Evolutionary conservation across 176 grass and related monocot species (phyloP).

Genomic region (Bonia amplexicaulis): DNA sequence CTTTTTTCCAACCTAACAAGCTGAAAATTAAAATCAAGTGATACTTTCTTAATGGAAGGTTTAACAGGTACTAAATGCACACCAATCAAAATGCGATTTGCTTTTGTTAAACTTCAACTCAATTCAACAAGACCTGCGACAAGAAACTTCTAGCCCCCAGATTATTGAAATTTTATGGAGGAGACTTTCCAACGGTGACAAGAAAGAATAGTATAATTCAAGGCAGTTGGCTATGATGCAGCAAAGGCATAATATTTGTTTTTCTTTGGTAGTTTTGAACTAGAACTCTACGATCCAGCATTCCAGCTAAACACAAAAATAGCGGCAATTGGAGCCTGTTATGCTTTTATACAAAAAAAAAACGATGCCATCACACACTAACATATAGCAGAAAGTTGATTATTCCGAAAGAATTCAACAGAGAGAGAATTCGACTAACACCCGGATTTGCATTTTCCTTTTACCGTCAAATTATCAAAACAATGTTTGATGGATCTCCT

Average conservation of each 20-base stretch:
- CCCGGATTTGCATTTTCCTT: neutral
- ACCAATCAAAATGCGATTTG: neutral
- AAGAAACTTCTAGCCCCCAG: neutral
- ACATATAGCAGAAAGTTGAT: neutral
- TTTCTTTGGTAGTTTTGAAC: neutral
- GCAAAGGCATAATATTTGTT: neutral
- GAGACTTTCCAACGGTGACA: neutral
- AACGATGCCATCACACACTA: neutral
- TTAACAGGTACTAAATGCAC: neutral
- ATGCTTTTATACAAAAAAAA: neutral
- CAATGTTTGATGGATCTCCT: neutral
- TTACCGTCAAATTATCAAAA: neutral
- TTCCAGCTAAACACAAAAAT: neutral
- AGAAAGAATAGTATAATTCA: neutral
- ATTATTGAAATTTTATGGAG: neutral
- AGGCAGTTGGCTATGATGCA: neutral
- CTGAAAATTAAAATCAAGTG: neutral
- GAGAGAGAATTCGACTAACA: neutral
- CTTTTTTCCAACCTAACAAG: neutral
- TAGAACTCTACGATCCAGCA: neutral
- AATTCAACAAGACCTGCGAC: neutral
- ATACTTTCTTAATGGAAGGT: neutral
- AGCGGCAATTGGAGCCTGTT: neutral
- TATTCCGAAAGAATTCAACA: neutral
- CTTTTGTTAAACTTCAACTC: neutral